Conservation (phyloP, 2,329 filamentous ascomycete genomes). For the Phialemoniopsis sp. region DNA sequence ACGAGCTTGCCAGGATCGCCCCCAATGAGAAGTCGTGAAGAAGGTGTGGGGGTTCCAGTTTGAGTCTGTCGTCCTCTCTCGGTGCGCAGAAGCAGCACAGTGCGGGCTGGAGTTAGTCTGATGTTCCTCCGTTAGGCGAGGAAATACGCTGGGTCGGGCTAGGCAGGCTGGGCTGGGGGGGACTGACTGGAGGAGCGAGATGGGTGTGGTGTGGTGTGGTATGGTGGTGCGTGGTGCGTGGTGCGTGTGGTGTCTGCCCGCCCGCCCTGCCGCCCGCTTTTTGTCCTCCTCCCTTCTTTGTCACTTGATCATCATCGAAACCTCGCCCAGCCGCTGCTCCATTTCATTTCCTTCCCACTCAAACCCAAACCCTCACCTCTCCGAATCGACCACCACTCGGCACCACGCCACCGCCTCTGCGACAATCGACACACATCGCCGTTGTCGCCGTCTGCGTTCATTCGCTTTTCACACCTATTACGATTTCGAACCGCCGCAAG, state of each 20-base stretch:
- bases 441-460: background rate
- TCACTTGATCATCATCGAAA: slow-evolving; percentile 3
- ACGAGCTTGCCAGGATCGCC: no score
- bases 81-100: no score
- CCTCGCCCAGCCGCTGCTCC: no score
- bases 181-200: no score
- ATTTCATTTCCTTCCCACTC: slow-evolving; percentile 1
- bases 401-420: background rate
- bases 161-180: no score
- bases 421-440: background rate
- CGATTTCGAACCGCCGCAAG: slow-evolving; percentile 1
- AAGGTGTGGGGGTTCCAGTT: background rate
- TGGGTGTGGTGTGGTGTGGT: no score
- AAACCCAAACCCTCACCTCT: background rate
- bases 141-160: no score
- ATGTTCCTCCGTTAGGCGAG: no score
- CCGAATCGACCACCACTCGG: background rate
- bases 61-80: no score
- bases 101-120: no score
- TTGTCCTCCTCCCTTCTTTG: background rate
- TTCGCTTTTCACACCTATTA: background rate
- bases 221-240: no score
- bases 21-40: no score
- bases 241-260: slow-evolving; percentile 5
- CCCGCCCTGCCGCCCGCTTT: slow-evolving; percentile 1